These are phyloP conservation scores for Yamadazyma insecticola DNA, from an alignment of 805 yeast species.

Conservation along the genomic window DNA sequence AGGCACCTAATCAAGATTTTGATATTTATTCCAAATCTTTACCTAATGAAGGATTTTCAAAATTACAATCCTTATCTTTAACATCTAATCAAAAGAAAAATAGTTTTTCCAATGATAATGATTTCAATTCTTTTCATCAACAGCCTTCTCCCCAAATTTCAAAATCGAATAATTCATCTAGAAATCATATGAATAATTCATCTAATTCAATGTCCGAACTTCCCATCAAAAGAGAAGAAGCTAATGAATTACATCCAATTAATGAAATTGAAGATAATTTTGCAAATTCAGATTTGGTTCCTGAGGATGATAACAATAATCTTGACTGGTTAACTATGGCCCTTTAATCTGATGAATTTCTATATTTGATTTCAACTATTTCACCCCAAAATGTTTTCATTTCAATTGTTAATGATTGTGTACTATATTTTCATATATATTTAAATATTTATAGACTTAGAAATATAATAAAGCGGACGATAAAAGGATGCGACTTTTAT, in stretches of 20 bases:
- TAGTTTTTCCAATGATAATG: too few relatives aligned
- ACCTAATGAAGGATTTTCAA: neutral
- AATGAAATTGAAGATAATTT: conserved; percentile 11
- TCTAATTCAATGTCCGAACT: neutral
- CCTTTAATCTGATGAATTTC: conserved; percentile 9
- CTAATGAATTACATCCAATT: conserved; percentile 11
- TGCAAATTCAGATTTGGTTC: conserved; percentile 11
- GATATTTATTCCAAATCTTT: conserved; percentile 6
- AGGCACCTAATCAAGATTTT: conserved; percentile 9
- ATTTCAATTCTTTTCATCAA: conserved; percentile 1
- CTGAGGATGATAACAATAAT: conserved; percentile 13
- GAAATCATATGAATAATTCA: conserved; percentile 1
- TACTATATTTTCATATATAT: too few relatives aligned
- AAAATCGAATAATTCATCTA: neutral
- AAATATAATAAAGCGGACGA: too few relatives aligned
- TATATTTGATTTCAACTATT: too few relatives aligned
- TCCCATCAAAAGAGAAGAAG: conserved; percentile 6
- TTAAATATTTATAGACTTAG: too few relatives aligned
- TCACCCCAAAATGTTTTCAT: too few relatives aligned
- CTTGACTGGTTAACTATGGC: conserved; percentile 30
- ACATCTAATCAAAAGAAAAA: conserved; percentile 3
- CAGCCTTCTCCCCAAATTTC: neutral
- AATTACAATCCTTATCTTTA: neutral
- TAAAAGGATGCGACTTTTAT: too few relatives aligned
- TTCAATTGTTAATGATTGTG: too few relatives aligned